Evolutionary conservation across 1,284 basidiomycete genomes (phyloP).

Genomic region (Ustilago trichophora): DNA sequence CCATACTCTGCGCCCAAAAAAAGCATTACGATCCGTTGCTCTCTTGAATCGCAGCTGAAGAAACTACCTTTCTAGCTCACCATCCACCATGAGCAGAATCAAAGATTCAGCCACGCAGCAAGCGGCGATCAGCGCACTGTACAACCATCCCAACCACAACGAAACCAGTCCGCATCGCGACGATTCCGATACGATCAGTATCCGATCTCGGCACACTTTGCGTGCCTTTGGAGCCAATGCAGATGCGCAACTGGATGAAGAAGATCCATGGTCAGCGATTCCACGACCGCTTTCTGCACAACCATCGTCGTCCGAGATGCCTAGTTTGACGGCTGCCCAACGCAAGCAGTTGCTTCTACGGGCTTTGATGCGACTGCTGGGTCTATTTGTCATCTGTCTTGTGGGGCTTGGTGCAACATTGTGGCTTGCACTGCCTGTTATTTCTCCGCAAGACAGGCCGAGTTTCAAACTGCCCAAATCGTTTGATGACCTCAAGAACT

Average conservation of each 20-base stretch:
- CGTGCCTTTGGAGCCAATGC: conserved; percentile 16
- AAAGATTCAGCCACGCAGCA: neutral
- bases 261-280: conserved; percentile 38
- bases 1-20: no score
- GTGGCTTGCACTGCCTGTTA: conserved; percentile 53
- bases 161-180: no score
- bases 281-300: conserved; percentile 4
- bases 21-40: no score
- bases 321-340: conserved; percentile 6
- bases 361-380: conserved; percentile 33
- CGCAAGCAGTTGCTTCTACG: conserved; percentile 41
- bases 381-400: conserved; percentile 52
- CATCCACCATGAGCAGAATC: conserved; percentile 26
- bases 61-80: no score
- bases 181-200: conserved; percentile 31
- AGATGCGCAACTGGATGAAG: conserved; percentile 9
- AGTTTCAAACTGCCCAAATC: conserved; percentile 65
- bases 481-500: conserved; percentile 67
- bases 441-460: conserved; percentile 40
- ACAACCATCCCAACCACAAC: no score
- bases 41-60: no score
- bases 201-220: conserved; percentile 43
- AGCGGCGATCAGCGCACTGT: conserved; percentile 5
- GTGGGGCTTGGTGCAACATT: conserved; percentile 47
- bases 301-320: neutral